Percentiles rank a stretch among this genome's conserved stretches.
phyloP scores from a whole-genome alignment of 352 stramenopile genomes.

The Phytophthora tubulina region DNA sequence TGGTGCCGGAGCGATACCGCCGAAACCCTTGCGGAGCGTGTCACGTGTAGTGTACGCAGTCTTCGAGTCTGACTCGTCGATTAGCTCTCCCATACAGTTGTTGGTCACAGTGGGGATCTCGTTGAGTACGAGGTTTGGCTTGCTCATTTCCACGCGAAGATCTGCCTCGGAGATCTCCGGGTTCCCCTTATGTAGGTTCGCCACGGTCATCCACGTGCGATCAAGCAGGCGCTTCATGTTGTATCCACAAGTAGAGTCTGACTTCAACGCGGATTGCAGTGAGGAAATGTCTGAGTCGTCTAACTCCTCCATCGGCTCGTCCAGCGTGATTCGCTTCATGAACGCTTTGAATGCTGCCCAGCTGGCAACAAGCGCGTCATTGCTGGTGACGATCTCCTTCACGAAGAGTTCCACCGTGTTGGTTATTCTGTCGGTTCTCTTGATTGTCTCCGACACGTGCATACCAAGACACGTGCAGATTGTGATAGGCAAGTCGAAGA shows the following conservation, averaged over 20 bases:
- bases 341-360: constrained; percentile 30
- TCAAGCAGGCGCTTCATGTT: constrained; percentile 35
- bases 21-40: constrained; percentile 51
- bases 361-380: constrained; percentile 34
- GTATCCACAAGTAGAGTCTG: constrained; percentile 33
- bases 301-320: constrained; percentile 22
- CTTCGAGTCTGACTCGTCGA: constrained; percentile 9
- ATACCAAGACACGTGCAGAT: constrained; percentile 44
- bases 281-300: constrained; percentile 27
- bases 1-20: constrained; percentile 46
- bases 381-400: constrained; percentile 40
- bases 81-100: constrained; percentile 46
- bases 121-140: constrained; percentile 49
- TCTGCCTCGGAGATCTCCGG: constrained; percentile 29
- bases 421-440: constrained; percentile 32
- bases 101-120: constrained; percentile 51
- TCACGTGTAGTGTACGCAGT: constrained; percentile 42
- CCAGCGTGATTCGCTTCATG: constrained; percentile 33
- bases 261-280: constrained; percentile 25
- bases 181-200: constrained; percentile 17
- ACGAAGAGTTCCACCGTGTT: constrained; percentile 41
- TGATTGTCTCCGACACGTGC: constrained; percentile 32
- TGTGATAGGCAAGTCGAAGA: constrained; percentile 52
- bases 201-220: constrained; percentile 33
- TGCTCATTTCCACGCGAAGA: constrained; percentile 32